These are phyloP conservation scores for Pyricularia pennisetigena DNA, from an alignment of 2,329 filamentous ascomycete genomes.

Conservation along the genomic window DNA sequence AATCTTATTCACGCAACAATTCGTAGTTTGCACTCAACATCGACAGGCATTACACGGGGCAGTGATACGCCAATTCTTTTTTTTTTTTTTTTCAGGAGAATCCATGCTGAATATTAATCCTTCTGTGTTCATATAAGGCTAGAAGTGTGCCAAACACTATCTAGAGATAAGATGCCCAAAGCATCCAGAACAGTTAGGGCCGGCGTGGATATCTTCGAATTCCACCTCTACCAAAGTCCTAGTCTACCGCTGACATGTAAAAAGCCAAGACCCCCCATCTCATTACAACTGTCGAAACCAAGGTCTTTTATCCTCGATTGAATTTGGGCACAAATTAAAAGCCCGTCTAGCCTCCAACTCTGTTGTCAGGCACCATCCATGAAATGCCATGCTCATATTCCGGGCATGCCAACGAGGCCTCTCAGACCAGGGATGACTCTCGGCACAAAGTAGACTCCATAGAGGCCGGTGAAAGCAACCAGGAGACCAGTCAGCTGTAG, in stretches of 20 bases:
- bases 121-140: neutral
- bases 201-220: neutral
- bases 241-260: neutral
- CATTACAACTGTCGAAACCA: neutral
- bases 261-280: neutral
- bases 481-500: constrained; percentile 41
- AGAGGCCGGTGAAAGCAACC: constrained; percentile 35
- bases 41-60: neutral
- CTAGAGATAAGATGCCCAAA: too few species aligned
- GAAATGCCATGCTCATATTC: constrained; percentile 19
- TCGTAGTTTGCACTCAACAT: neutral
- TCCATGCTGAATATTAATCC: neutral
- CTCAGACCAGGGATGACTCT: constrained; percentile 37
- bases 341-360: neutral
- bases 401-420: constrained; percentile 37
- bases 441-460: constrained; percentile 40
- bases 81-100: too few species aligned
- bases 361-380: neutral
- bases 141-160: too few species aligned
- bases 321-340: neutral
- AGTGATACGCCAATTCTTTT: neutral
- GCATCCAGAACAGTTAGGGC: neutral
- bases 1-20: neutral
- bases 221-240: neutral
- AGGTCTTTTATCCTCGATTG: neutral